Conservation (phyloP, 163 green algal genomes). For the Chlorella variabilis region DNA sequence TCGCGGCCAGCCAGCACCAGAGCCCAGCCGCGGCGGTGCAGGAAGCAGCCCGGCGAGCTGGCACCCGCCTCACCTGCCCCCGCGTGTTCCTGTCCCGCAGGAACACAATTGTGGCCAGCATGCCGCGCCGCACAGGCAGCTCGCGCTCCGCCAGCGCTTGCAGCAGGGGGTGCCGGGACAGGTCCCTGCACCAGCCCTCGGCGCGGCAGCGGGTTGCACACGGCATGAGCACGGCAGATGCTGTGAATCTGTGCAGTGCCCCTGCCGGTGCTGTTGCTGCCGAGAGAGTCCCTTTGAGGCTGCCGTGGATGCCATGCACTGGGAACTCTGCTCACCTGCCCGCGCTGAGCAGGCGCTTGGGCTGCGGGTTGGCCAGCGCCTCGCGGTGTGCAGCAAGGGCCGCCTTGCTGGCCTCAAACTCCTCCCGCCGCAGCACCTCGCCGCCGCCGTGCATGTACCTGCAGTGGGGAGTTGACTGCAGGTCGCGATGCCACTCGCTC, state of each 20-base stretch:
- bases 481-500: too few relatives aligned
- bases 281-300: too few relatives aligned
- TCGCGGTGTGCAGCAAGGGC: slow-evolving; percentile 70
- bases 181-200: background rate
- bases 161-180: slow-evolving; percentile 24
- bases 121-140: slow-evolving; percentile 86
- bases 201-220: background rate
- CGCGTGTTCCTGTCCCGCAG: slow-evolving; percentile 83
- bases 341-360: slow-evolving; percentile 65
- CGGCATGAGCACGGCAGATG: too few relatives aligned
- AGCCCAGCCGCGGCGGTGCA: too few relatives aligned
- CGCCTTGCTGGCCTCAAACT: slow-evolving; percentile 87
- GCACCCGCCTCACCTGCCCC: slow-evolving; percentile 41
- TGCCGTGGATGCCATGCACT: too few relatives aligned
- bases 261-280: too few relatives aligned
- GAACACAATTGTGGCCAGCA: slow-evolving; percentile 91
- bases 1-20: too few relatives aligned
- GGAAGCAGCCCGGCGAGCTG: too few relatives aligned
- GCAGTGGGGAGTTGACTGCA: slow-evolving; percentile 45
- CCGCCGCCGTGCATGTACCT: slow-evolving; percentile 74
- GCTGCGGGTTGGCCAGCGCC: slow-evolving; percentile 75
- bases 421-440: slow-evolving; percentile 85
- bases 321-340: too few relatives aligned
- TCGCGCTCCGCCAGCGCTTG: slow-evolving; percentile 72
- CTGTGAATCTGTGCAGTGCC: too few relatives aligned